A percentile compares a stretch with the other conserved stretches of the same genome.
Conservation (phyloP, 257 asterid genomes). For the Catharanthus roseus region DNA sequence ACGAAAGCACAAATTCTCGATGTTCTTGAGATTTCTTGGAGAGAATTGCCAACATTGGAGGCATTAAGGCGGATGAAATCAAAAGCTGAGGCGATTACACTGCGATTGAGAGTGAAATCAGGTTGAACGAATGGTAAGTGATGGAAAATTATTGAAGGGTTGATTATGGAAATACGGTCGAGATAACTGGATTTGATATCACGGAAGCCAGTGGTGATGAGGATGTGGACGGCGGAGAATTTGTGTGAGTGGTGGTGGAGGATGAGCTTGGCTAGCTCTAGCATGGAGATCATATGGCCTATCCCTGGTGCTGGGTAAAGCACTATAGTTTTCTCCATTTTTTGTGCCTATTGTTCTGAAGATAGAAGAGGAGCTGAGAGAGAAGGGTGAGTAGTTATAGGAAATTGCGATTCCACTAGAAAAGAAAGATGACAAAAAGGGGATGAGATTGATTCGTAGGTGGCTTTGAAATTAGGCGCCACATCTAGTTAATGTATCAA, state of each 20-base stretch:
- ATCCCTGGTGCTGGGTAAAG: slow-evolving; percentile 14
- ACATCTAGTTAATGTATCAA: too few relatives aligned
- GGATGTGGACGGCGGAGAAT: slow-evolving; percentile 8
- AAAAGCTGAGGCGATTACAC: not conserved
- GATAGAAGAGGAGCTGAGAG: not conserved
- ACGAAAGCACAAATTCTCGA: slow-evolving; percentile 3
- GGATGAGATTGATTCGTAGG: too few relatives aligned
- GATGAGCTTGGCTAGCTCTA: slow-evolving; percentile 19
- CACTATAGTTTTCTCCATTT: slow-evolving; percentile 12
- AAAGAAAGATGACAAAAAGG: too few relatives aligned
- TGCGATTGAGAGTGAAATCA: not conserved
- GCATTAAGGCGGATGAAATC: slow-evolving; percentile 6
- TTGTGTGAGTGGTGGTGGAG: not conserved
- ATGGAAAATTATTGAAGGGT: slow-evolving; percentile 7
- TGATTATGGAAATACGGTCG: not conserved
- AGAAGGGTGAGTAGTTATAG: too few relatives aligned
- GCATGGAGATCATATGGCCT: slow-evolving; percentile 13
- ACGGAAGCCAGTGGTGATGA: not conserved
- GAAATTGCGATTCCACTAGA: too few relatives aligned
- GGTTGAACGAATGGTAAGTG: not conserved
- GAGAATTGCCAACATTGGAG: not conserved
- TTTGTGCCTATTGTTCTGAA: too few relatives aligned
- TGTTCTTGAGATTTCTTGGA: slow-evolving; percentile 10
- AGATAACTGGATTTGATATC: not conserved
- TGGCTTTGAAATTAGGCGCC: too few relatives aligned